Evolutionary conservation across 495 filamentous ascomycete species (phyloP), one percentile per base, ranked within the genome.

Genomic region (Aspergillus funiculosus): DNA sequence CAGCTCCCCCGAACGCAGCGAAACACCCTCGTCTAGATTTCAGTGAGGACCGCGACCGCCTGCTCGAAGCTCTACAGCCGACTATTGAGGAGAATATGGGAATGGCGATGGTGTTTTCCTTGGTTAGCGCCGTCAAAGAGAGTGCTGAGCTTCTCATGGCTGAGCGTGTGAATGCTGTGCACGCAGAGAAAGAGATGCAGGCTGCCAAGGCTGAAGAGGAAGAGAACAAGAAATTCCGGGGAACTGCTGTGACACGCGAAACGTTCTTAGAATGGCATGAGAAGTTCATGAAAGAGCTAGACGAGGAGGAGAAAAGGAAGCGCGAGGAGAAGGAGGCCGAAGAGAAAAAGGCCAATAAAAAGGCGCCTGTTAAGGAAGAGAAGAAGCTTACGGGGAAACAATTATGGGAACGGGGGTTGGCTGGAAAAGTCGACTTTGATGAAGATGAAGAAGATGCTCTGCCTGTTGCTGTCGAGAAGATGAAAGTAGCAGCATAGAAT

Each of bases 81-180:
- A 82, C 80, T 0, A 82, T 96, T 22, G 78, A 86, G 48, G 92
- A 97, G 64, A 97, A 89, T 48, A 61, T 97, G 26, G 92, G 92
- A 22, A 95, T 95, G 80, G 85, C 88, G n/a, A 99, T 99, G 92
- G 75, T 99, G 0, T 99, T 95, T 66, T 88, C 90, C 0, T 69
- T 99, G 13, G 81, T 89, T 22, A 85, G 82, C 28, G 79, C 86
- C 2, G 65, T 99, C 42, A 97, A 95, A 58, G 92, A 99, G 46
- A 72, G 73, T 26, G 88, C 87, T 4, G 92, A 99, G 68, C 71
- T 77, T 42, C 72, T 99, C 17, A 80, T 95, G 54, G 48, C 62
- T 2, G 79, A 87, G 35, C 80, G 94, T 17, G 74, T 79, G 37
- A 77, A 72, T 5, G 81, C 74, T 6, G 77, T 77, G 7, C 73